Evolutionary conservation across 352 stramenopile species (phyloP).

Genomic region (Globisporangium spinosum): DNA sequence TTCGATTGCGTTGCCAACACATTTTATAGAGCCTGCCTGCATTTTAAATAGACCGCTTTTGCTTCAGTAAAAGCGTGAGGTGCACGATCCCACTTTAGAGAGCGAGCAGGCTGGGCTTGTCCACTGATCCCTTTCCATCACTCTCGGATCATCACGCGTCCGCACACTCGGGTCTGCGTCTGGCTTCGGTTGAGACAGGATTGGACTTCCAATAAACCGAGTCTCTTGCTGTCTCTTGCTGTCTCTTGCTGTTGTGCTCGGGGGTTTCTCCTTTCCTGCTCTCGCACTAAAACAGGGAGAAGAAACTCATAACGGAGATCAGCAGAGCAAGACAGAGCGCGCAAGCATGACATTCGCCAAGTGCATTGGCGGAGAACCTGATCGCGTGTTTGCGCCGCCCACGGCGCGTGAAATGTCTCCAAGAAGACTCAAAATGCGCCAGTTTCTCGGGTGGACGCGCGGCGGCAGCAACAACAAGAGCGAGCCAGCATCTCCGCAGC

Average conservation of each 20-base stretch:
- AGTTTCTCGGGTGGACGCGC: constrained; percentile 37
- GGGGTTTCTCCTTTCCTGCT: constrained; percentile 8
- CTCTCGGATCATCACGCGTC: constrained; percentile 1
- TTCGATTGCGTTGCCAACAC: background rate
- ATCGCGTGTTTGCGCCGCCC: constrained; percentile 40
- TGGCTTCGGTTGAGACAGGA: constrained; percentile 1
- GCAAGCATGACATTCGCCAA: constrained; percentile 44
- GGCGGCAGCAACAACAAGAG: constrained; percentile 24
- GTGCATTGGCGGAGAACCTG: constrained; percentile 49
- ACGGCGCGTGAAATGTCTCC: constrained; percentile 29
- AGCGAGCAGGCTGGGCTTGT: background rate
- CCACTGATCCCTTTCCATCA: background rate
- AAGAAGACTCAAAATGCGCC: constrained; percentile 39
- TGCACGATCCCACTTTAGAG: constrained; percentile 5
- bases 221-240: background rate
- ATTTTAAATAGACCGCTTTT: constrained; percentile 5
- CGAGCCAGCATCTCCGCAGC: constrained; percentile 16
- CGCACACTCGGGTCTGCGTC: background rate
- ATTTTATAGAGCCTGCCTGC: constrained; percentile 4
- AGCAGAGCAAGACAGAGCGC: background rate
- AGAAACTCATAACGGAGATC: background rate
- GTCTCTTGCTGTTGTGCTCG: background rate
- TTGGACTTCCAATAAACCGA: background rate
- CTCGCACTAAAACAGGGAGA: background rate
- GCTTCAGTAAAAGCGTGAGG: background rate